These are phyloP conservation scores for Ceratobasidium sp. DNA, from an alignment of 1,284 basidiomycete genomes.

Conservation along the genomic window DNA sequence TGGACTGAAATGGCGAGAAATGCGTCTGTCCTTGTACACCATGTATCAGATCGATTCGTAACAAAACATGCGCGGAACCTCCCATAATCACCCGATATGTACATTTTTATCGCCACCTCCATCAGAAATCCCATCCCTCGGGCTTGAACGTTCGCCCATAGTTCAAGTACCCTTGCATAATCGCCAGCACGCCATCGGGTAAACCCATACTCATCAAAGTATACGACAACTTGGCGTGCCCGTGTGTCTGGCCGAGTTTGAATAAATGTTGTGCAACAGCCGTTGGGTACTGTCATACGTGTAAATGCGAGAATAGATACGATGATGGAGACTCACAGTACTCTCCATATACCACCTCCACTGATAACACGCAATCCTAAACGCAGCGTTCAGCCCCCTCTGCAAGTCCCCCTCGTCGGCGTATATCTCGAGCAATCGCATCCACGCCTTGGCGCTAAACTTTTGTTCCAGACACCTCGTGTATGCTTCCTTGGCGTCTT, in stretches of 20 bases:
- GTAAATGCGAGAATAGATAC: conserved; percentile 8
- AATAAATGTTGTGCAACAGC: conserved; percentile 91
- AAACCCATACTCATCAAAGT: conserved; percentile 94
- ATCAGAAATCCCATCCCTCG: conserved; percentile 60
- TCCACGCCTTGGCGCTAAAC: conserved; percentile 93
- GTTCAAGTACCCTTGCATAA: conserved; percentile 86
- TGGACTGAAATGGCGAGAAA: too few relatives aligned
- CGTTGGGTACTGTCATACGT: conserved; percentile 80
- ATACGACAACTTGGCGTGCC: conserved; percentile 93
- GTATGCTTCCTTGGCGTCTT: conserved; percentile 98
- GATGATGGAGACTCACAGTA: conserved; percentile 68
- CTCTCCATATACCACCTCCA: conserved; percentile 74
- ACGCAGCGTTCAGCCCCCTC: conserved; percentile 89
- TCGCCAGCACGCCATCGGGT: conserved; percentile 84
- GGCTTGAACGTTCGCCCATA: conserved; percentile 87
- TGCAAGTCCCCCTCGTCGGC: conserved; percentile 94
- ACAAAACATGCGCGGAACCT: not conserved
- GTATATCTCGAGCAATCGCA: conserved; percentile 93
- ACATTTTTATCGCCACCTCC: conserved; percentile 4
- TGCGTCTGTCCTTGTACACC: too few relatives aligned
- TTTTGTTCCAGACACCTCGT: conserved; percentile 91
- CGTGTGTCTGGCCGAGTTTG: conserved; percentile 94
- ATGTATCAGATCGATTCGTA: not conserved
- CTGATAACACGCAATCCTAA: conserved; percentile 91
- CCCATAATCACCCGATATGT: not conserved